These are phyloP conservation scores for Botrytis aclada DNA, from an alignment of 2,329 filamentous ascomycete species.

Conservation along the genomic window DNA sequence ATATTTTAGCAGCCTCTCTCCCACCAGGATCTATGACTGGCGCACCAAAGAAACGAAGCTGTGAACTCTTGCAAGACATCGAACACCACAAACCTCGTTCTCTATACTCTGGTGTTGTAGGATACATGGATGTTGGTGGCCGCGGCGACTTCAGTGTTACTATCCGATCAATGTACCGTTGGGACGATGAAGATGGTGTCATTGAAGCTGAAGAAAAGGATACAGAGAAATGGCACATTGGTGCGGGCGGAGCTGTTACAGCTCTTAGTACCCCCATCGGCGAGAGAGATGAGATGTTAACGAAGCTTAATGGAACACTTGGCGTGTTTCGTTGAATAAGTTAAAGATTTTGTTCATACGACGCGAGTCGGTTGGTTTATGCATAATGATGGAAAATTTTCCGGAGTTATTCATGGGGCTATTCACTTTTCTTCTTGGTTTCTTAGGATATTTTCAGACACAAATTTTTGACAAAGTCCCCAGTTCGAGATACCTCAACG, in stretches of 20 bases:
- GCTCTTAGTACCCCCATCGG: slow-evolving; percentile 74
- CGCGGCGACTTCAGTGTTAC: slow-evolving; percentile 88
- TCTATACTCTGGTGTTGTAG: slow-evolving; percentile 84
- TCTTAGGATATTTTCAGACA: neutral
- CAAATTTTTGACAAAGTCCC: neutral
- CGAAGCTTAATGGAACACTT: slow-evolving; percentile 49
- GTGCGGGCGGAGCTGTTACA: slow-evolving; percentile 88
- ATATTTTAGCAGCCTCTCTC: slow-evolving; percentile 72
- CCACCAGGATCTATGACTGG: slow-evolving; percentile 97
- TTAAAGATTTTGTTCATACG: slow-evolving; percentile 10
- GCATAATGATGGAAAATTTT: neutral
- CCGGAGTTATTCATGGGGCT: neutral
- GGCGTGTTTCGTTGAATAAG: slow-evolving; percentile 30
- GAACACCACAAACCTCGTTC: slow-evolving; percentile 62
- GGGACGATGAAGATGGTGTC: slow-evolving; percentile 55
- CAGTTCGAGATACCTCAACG: slow-evolving; percentile 9
- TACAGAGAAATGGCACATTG: slow-evolving; percentile 72
- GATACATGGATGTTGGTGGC: slow-evolving; percentile 84
- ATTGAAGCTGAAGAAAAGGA: slow-evolving; percentile 34
- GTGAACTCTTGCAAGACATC: slow-evolving; percentile 71
- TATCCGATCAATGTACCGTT: slow-evolving; percentile 77
- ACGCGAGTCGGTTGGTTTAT: slow-evolving; percentile 15
- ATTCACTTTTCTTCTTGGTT: neutral
- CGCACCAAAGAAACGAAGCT: slow-evolving; percentile 89
- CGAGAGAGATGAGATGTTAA: slow-evolving; percentile 89